These are phyloP conservation scores for Clonostachys rhizophaga DNA, from an alignment of 2,329 filamentous ascomycete species.

Conservation along the genomic window DNA sequence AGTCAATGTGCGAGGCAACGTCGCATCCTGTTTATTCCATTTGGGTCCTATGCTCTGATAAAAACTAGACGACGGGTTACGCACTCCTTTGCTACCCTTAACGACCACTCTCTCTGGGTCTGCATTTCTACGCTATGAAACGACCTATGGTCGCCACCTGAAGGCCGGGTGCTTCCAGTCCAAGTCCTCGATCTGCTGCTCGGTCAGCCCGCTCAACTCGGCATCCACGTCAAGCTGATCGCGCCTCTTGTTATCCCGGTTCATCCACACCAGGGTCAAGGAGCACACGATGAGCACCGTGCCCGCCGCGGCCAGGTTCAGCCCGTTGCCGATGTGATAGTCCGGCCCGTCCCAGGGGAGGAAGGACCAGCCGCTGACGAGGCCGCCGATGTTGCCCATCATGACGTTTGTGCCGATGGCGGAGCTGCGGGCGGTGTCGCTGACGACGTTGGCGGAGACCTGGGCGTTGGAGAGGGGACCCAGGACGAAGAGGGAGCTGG, in stretches of 20 bases:
- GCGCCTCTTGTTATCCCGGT: conserved; percentile 47
- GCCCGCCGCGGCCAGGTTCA: conserved; percentile 59
- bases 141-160: conserved; percentile 37
- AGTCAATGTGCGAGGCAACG: no score
- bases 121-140: neutral
- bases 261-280: conserved; percentile 54
- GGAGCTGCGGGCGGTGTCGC: conserved; percentile 63
- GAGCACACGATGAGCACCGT: conserved; percentile 45
- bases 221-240: conserved; percentile 18
- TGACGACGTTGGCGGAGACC: conserved; percentile 65
- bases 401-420: conserved; percentile 65
- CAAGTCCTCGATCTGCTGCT: conserved; percentile 50
- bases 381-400: conserved; percentile 68
- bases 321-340: conserved; percentile 66
- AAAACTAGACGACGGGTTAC: no score
- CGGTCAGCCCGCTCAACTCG: conserved; percentile 47
- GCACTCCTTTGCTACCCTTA: no score
- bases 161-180: conserved; percentile 66
- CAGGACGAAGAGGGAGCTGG: conserved; percentile 57
- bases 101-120: no score
- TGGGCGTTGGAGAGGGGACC: conserved; percentile 65
- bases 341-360: conserved; percentile 58
- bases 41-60: no score
- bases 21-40: no score
- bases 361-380: conserved; percentile 64